phyloP scores from a whole-genome alignment of 108 stramenopile species.

The Pseudonitzschia multistriata region DNA sequence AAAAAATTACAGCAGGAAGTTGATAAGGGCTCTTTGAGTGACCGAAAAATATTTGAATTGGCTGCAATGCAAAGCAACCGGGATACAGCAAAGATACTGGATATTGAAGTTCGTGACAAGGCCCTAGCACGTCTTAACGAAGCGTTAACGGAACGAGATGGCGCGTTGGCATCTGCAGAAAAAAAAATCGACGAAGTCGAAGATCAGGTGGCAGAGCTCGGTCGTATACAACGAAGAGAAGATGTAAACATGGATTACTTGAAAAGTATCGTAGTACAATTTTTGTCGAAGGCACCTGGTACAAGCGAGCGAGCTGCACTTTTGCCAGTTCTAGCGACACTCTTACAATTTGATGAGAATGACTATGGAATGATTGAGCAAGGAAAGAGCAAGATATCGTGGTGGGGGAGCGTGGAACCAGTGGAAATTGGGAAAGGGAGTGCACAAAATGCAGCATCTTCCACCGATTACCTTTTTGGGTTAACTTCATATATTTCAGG shows the following conservation, averaged over 20 bases:
- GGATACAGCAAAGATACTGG: slow-evolving; percentile 65
- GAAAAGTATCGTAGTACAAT: slow-evolving; percentile 90
- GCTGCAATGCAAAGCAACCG: slow-evolving; percentile 86
- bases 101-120: slow-evolving; percentile 79
- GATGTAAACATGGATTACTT: slow-evolving; percentile 90
- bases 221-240: slow-evolving; percentile 75
- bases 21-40: slow-evolving; percentile 81
- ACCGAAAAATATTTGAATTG: slow-evolving; percentile 84
- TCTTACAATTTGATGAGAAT: slow-evolving; percentile 78
- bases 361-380: slow-evolving; percentile 86
- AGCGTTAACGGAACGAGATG: slow-evolving; percentile 67
- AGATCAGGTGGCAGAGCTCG: slow-evolving; percentile 72
- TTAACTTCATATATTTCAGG: slow-evolving; percentile 6
- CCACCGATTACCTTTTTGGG: neutral
- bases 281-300: slow-evolving; percentile 80
- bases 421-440: slow-evolving; percentile 20
- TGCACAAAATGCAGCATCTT: neutral
- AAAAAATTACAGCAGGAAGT: slow-evolving; percentile 80
- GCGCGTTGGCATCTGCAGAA: slow-evolving; percentile 74
- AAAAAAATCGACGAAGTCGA: slow-evolving; percentile 59
- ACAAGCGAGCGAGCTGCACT: slow-evolving; percentile 79
- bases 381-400: slow-evolving; percentile 75
- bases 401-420: slow-evolving; percentile 49
- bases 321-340: slow-evolving; percentile 80
- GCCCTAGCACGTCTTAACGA: slow-evolving; percentile 63